Evolutionary conservation across 1,139 yeast species (phyloP).

Genomic region (Hansenula sp.): DNA sequence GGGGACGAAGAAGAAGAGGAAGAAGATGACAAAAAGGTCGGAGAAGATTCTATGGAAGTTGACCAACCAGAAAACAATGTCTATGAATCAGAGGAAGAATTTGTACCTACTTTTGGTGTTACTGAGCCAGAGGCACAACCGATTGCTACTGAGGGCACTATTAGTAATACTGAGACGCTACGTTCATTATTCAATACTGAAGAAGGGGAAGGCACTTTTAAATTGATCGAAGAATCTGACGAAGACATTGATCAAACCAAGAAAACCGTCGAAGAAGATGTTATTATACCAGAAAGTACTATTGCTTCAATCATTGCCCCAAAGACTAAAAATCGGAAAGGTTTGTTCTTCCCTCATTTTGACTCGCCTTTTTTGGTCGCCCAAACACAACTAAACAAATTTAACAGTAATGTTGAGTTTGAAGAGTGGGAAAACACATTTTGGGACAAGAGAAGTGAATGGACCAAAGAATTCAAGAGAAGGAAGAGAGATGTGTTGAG

Average conservation of each 20-base stretch:
- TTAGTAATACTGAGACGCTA: conserved; percentile 52
- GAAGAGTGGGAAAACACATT: conserved; percentile 71
- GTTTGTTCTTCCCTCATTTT: conserved; percentile 77
- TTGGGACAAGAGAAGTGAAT: conserved; percentile 78
- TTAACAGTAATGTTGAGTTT: conserved; percentile 38
- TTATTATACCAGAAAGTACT: conserved; percentile 11
- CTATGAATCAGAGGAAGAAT: conserved; percentile 23
- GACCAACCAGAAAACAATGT: conserved; percentile 13
- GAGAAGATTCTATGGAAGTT: not conserved
- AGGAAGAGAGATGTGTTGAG: conserved; percentile 72
- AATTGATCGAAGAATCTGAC: conserved; percentile 29
- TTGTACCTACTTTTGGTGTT: conserved; percentile 48
- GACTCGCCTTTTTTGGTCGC: conserved; percentile 85
- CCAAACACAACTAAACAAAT: conserved; percentile 71
- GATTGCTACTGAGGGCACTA: conserved; percentile 22
- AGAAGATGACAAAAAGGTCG: not conserved
- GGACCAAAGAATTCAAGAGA: conserved; percentile 72
- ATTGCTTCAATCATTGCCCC: conserved; percentile 13
- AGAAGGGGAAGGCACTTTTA: conserved; percentile 28
- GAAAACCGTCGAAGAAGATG: conserved; percentile 16
- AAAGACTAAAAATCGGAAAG: conserved; percentile 30
- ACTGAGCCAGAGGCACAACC: conserved; percentile 6
- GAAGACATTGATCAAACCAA: conserved; percentile 33
- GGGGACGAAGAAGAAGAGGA: conserved; percentile 2
- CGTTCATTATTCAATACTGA: conserved; percentile 61